Evolutionary conservation across 2,329 filamentous ascomycete genomes (phyloP), one percentile per base, ranked within the genome.

Genomic region (Hypoxylon sp.): DNA sequence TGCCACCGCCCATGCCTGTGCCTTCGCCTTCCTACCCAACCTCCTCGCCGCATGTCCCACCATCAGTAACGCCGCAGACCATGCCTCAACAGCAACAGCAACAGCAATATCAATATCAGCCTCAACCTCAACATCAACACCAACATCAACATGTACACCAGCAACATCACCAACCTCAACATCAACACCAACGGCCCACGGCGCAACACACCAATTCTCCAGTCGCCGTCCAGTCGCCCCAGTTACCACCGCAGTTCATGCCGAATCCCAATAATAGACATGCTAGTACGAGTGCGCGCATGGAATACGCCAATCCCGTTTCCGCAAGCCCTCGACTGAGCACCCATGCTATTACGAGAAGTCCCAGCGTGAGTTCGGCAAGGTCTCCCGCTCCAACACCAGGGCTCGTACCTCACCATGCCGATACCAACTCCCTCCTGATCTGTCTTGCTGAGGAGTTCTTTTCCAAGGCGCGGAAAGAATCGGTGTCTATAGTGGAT

Each of bases 401-500:
- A 52, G 81, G 74, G 12, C 77, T 82, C 12, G 77, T 86, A 63
- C 81, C 85, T 21, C 80, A 76, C 54, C 73, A 75, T 53, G 75
- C 82, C 7, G 86, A 88, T 60, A 84, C 83, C 0, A 80, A 86
- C 2, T 81, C 88, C 1, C 80, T 94, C 7, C 81, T 94, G 61
- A 81, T 93, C 6, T 86, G 86, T n/a, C 83, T 93, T 12, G 91
- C 91, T 2, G 91, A 95, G 72, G 91, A 95, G 70, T 93, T 91
- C 72, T 87, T 94, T 55, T 80, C 81, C 25, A 89, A 88, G 56
- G 92, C 92, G 14, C 87, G 90, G 64, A 77, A 78, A 1, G 82
- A 88, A 62, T 84, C 84, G 1, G 79, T 83, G 2, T 72, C 79
- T 1, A 77, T 88, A 2, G 83, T 85, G 16, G 78, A 80, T 16